These are phyloP conservation scores for Chaetomium sp. DNA, from an alignment of 2,329 filamentous ascomycete species.

Conservation along the genomic window DNA sequence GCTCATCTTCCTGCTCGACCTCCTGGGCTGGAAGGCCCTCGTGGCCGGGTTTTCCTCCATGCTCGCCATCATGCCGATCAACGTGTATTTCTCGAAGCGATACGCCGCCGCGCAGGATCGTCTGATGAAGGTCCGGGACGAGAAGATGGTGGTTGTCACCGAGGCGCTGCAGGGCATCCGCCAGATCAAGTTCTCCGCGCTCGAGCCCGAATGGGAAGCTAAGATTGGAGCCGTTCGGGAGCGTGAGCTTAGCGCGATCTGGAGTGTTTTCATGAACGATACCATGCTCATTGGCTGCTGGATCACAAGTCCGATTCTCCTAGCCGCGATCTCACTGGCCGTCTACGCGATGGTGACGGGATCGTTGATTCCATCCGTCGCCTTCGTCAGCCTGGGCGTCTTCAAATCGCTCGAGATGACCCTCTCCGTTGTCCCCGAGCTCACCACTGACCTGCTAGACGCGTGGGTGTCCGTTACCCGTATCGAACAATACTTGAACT, in stretches of 20 bases:
- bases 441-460: slow-evolving; percentile 64
- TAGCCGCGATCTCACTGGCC: slow-evolving; percentile 64
- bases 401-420: slow-evolving; percentile 69
- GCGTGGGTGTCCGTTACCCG: slow-evolving; percentile 66
- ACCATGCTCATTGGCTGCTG: slow-evolving; percentile 59
- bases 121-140: slow-evolving; percentile 69
- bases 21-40: slow-evolving; percentile 67
- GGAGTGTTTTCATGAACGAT: slow-evolving; percentile 60
- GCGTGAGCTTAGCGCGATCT: slow-evolving; percentile 60
- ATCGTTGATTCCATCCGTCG: slow-evolving; percentile 61
- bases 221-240: slow-evolving; percentile 60
- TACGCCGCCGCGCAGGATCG: slow-evolving; percentile 60
- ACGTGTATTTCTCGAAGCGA: slow-evolving; percentile 57
- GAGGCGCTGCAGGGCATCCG: slow-evolving; percentile 73
- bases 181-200: slow-evolving; percentile 77
- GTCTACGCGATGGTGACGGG: slow-evolving; percentile 61
- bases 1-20: slow-evolving; percentile 56
- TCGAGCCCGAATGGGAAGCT: slow-evolving; percentile 68
- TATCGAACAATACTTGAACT: slow-evolving; percentile 63
- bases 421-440: slow-evolving; percentile 63
- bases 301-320: slow-evolving; percentile 66
- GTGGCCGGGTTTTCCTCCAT: slow-evolving; percentile 59
- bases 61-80: slow-evolving; percentile 59
- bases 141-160: slow-evolving; percentile 68
- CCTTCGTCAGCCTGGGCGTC: slow-evolving; percentile 71